These are phyloP conservation scores for Zygoascus biomembranicola DNA, from an alignment of 805 yeast genomes.

Conservation along the genomic window DNA sequence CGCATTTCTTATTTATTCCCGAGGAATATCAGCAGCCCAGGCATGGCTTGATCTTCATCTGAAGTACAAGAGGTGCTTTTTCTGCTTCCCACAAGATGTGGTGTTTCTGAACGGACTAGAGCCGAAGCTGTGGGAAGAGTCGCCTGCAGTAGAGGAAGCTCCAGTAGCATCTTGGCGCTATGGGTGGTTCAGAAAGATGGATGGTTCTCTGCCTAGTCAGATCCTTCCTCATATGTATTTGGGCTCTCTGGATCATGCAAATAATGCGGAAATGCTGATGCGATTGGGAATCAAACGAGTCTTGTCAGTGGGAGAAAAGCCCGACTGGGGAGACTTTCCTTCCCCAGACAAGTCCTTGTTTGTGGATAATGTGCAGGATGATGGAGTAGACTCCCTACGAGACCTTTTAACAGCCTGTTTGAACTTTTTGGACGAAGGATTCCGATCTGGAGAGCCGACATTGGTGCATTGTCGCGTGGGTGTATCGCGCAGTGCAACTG, in stretches of 20 bases:
- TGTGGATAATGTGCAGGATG: constrained; percentile 74
- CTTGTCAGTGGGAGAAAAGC: constrained; percentile 77
- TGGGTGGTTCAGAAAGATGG: constrained; percentile 27
- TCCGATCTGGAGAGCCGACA: constrained; percentile 37
- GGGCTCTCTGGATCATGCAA: constrained; percentile 81
- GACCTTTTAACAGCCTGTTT: constrained; percentile 55
- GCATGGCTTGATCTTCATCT: constrained; percentile 59
- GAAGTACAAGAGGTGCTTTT: constrained; percentile 68
- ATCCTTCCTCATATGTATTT: constrained; percentile 76
- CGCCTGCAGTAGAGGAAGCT: constrained; percentile 37
- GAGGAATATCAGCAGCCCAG: constrained; percentile 51
- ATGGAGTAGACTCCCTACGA: constrained; percentile 76
- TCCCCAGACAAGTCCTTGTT: constrained; percentile 39
- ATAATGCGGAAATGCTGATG: constrained; percentile 51
- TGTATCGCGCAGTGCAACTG: constrained; percentile 90
- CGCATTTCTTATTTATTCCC: constrained; percentile 62
- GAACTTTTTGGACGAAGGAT: constrained; percentile 52
- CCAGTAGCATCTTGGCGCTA: constrained; percentile 7
- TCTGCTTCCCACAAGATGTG: constrained; percentile 72
- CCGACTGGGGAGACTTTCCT: constrained; percentile 43
- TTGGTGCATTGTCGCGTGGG: constrained; percentile 94
- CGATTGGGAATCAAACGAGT: constrained; percentile 64
- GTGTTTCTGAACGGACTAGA: constrained; percentile 55
- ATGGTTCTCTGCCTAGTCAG: constrained; percentile 76
- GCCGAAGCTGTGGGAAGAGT: constrained; percentile 46